Conservation (phyloP, 352 stramenopile genomes). For the Hyaloperonospora arabidopsidis region DNA sequence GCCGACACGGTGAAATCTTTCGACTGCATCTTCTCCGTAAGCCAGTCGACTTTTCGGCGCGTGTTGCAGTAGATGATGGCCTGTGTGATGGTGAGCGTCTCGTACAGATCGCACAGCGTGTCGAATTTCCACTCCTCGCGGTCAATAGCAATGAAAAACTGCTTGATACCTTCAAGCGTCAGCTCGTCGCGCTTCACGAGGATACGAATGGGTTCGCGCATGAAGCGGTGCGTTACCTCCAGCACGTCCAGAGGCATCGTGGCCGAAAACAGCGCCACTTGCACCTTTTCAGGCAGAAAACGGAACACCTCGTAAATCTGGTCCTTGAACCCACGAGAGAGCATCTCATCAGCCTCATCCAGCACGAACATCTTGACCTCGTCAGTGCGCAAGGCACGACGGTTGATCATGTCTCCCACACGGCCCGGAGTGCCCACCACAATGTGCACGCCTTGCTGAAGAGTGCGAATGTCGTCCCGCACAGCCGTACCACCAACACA, state of each 20-base stretch:
- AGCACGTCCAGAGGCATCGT: conserved; percentile 99
- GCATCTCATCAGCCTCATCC: conserved; percentile 99
- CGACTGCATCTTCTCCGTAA: conserved; percentile 98
- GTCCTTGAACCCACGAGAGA: conserved; percentile 98
- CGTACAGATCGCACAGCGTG: conserved; percentile 99
- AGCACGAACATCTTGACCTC: conserved; percentile 96
- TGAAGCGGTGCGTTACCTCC: conserved; percentile 97
- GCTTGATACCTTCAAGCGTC: conserved; percentile 99
- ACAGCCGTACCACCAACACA: conserved; percentile 98
- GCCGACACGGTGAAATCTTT: conserved; percentile 99
- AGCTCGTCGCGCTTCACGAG: conserved; percentile 99
- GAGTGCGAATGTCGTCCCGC: conserved; percentile 96
- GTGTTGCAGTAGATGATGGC: conserved; percentile 99
- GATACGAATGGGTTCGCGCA: conserved; percentile 98
- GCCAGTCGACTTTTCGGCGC: conserved; percentile 98
- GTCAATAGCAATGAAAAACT: conserved; percentile 99
- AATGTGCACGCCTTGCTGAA: conserved; percentile 97
- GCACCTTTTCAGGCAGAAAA: conserved; percentile 95
- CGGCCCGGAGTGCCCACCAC: conserved; percentile 97
- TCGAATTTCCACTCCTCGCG: conserved; percentile 99
- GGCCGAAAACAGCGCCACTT: conserved; percentile 98
- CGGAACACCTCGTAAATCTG: conserved; percentile 99
- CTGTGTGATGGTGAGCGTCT: conserved; percentile 99
- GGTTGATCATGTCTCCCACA: conserved; percentile 99
- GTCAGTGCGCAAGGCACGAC: conserved; percentile 90